Conservation (phyloP, 2,329 filamentous ascomycete genomes). For the Ampelomyces quisqualis region DNA sequence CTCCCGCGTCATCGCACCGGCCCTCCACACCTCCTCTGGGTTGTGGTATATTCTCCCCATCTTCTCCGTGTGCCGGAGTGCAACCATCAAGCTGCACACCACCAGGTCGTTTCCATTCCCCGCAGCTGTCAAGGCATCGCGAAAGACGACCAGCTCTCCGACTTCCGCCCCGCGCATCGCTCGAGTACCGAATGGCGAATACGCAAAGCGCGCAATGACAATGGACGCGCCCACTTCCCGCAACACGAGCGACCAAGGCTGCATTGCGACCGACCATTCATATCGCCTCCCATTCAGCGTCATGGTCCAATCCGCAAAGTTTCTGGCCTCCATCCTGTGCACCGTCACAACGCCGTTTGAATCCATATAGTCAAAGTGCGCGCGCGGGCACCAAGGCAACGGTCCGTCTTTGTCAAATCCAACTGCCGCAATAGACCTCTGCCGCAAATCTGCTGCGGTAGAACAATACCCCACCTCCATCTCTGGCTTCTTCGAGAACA, state of each 20-base stretch:
- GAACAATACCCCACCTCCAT: constrained; percentile 35
- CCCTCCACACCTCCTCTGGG: constrained; percentile 7
- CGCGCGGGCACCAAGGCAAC: constrained; percentile 38
- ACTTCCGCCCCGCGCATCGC: constrained; percentile 32
- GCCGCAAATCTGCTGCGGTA: constrained; percentile 14
- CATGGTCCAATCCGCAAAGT: constrained; percentile 35
- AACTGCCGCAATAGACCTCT: constrained; percentile 29
- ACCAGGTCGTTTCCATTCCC: constrained; percentile 33
- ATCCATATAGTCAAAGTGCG: constrained; percentile 23
- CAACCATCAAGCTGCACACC: constrained; percentile 31
- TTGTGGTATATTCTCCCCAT: constrained; percentile 32
- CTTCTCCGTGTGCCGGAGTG: constrained; percentile 29
- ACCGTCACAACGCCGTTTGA: constrained; percentile 8
- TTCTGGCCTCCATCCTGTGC: constrained; percentile 34
- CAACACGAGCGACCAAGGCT: constrained; percentile 27
- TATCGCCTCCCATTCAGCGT: constrained; percentile 19
- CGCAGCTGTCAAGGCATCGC: constrained; percentile 25
- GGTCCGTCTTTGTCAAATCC: constrained; percentile 33
- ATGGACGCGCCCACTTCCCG: constrained; percentile 14
- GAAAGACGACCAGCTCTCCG: constrained; percentile 31
- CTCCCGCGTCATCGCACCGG: constrained; percentile 14
- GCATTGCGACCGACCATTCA: constrained; percentile 27
- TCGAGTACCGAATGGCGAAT: constrained; percentile 26
- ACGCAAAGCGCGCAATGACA: constrained; percentile 36
- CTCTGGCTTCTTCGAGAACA: constrained; percentile 39